Base-by-base conservation (phyloP, 345 rosid genomes). In the Eucalyptus erythrocorys region DNA sequence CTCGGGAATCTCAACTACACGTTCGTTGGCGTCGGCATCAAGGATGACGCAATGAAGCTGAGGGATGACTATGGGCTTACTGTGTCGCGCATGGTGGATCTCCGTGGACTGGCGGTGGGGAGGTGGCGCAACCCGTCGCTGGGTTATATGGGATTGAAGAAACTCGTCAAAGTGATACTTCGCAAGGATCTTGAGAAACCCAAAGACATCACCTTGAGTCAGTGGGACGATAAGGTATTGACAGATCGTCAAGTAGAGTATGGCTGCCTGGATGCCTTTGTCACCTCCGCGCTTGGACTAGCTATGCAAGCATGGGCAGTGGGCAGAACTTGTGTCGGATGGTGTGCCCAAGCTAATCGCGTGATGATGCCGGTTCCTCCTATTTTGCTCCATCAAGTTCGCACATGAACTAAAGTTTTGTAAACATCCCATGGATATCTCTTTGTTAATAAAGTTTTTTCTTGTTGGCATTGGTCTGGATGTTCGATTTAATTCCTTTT, bases 11-110 rank as follows among this genome's bases (percentile, higher is more conserved):
- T 10, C 43, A 81, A 24, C 27, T 43, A 48, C 49, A 85, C 85
- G 19, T 92, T 90, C 51, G 92, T 88, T 3, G 93, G 93, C 17
- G 93, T 91, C 26, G 92, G 92, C 22, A 59, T 92, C 85, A 79
- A 47, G 55, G 71, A 30, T 13, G 94, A 92, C 80, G 90, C 66
- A 34, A 79, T 15, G 61, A 92, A 91, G 89, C 86, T 91, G 82
- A 22, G 30, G 45, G 51, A 85, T 9, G 92, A 89, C 86, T 90
- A 81, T 81, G 89, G 87, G 86, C 48, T 90, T 30, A 51, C 48
- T 0, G 90, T 91, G 17, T 43, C 86, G 45, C 85, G 86, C 79
- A 57, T 7, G 27, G 87, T 90, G 47, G 93, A 92, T 68, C 86
- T 92, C 57, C 57, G 94, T 68, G 53, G 30, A 6, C n/a, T 86